Evolutionary conservation across 75 land plant genomes (phyloP).

Genomic region (Picea glauca): DNA sequence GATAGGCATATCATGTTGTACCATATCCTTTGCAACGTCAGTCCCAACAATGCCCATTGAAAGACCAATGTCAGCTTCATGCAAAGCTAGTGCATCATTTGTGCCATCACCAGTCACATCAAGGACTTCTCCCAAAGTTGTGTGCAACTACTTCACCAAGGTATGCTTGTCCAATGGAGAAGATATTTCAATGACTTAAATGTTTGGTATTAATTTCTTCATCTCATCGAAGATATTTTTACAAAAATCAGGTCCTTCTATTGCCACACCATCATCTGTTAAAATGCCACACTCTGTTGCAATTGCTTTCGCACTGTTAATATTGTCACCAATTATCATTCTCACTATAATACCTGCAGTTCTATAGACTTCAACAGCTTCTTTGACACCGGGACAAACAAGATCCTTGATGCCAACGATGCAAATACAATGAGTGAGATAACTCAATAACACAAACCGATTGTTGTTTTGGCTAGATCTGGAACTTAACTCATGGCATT

Average conservation of each 20-base stretch:
- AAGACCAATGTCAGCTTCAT: constrained; percentile 52
- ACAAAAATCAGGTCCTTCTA: constrained; percentile 41
- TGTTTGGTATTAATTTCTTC: constrained; percentile 19
- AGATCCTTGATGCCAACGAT: constrained; percentile 63
- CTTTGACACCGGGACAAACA: constrained; percentile 40
- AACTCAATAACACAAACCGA: too few relatives aligned
- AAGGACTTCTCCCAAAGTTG: constrained; percentile 32
- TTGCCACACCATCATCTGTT: constrained; percentile 17
- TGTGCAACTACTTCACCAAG: constrained; percentile 29
- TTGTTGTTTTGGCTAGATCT: too few relatives aligned
- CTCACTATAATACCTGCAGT: constrained; percentile 43
- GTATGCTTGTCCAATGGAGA: constrained; percentile 43
- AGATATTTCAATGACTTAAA: constrained; percentile 44
- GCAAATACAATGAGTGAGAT: too few relatives aligned
- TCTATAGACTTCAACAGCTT: constrained; percentile 30
- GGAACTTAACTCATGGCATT: too few relatives aligned
- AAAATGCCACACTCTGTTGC: constrained; percentile 60
- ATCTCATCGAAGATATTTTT: constrained; percentile 16
- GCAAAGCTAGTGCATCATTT: constrained; percentile 53
- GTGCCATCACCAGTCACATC: constrained; percentile 55
- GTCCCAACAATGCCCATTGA: constrained; percentile 33
- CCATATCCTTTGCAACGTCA: not conserved
- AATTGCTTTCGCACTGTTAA: constrained; percentile 68
- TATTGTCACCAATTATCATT: constrained; percentile 83
- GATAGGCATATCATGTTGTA: too few relatives aligned